These are phyloP conservation scores for Ophiostoma quercus DNA, from an alignment of 2,329 filamentous ascomycete species.

Conservation along the genomic window DNA sequence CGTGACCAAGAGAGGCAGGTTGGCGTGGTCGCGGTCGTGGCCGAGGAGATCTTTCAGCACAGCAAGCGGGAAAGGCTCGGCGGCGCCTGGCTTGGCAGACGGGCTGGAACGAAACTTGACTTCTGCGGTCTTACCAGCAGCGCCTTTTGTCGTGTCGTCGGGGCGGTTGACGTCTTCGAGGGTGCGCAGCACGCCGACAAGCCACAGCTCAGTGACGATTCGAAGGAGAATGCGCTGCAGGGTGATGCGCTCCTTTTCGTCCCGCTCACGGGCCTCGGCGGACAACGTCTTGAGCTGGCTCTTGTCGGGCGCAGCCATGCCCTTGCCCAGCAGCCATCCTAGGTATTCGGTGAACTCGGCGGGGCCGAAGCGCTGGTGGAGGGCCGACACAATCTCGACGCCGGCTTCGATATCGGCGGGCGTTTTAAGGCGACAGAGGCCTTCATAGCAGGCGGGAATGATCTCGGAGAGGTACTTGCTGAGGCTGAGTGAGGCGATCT, in stretches of 20 bases:
- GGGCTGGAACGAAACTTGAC: constrained; percentile 51
- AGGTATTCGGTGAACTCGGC: constrained; percentile 85
- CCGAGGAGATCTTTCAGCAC: constrained; percentile 96
- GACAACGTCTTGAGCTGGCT: constrained; percentile 70
- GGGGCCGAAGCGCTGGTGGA: constrained; percentile 91
- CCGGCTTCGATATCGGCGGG: constrained; percentile 88
- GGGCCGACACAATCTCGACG: constrained; percentile 87
- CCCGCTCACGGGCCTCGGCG: constrained; percentile 80
- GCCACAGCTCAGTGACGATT: constrained; percentile 92
- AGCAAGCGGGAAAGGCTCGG: constrained; percentile 92
- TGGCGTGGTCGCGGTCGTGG: constrained; percentile 86
- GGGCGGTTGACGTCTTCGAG: constrained; percentile 61
- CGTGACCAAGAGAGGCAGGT: constrained; percentile 83
- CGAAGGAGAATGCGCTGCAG: constrained; percentile 81
- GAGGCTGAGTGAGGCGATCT: constrained; percentile 83
- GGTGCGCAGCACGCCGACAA: constrained; percentile 80
- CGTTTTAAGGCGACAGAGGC: constrained; percentile 83
- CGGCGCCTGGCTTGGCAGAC: constrained; percentile 52
- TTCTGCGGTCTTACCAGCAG: constrained; percentile 58
- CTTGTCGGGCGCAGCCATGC: constrained; percentile 86
- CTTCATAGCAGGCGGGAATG: constrained; percentile 91
- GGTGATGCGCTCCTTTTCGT: constrained; percentile 87
- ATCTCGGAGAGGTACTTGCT: constrained; percentile 98
- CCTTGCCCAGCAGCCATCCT: constrained; percentile 87
- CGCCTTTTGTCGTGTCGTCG: constrained; percentile 58